Evolutionary conservation across 2,329 filamentous ascomycete species (phyloP), one percentile per base, ranked within the genome.

Genomic region (Sarocladiaceae sp.): DNA sequence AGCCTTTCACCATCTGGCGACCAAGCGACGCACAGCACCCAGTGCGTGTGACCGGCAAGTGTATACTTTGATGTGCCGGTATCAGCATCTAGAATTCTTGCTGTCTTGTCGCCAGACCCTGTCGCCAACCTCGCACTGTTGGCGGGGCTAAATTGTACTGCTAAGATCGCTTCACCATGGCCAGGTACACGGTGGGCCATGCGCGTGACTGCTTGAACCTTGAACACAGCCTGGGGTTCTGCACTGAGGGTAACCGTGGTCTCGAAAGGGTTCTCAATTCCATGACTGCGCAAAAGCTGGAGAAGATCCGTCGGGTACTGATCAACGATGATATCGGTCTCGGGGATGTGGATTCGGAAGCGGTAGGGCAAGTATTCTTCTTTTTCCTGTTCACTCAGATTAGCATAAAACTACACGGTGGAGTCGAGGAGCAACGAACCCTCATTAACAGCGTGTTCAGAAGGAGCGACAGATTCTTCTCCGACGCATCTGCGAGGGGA

Each of bases 81-180:
- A 56, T 96, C 88, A 40, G 88, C 90, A 57, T 98, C 90, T 88
- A 88, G 96, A 67, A 97, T 83, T 46, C 91, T 73, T 0, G 90
- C 91, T 2, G 90, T 96, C 53, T 85, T 85, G 58, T 98, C 93
- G 37, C 93, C 93, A 49, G 85, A 88, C 1, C 91, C 93, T 2
- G 88, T 95, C 0, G 89, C 90, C 63, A 96, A 76, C 47, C 83
- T 76, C 10, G 81, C 80, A 20, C 86, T 91, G 6, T 78, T 81
- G 29, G 78, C 76, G 0, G 91, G 91, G 1, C 86, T 93, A 63
- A 96, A 97, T 31, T 90, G 82, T 2, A 86, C 83, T 23, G 86
- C 79, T 18, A 97, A 72, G 53, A 97, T 97, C 3, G 90, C 83
- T 62, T 95, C 86, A 31, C 89, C 90, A 64, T 98, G 93, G 11